phyloP scores from a whole-genome alignment of 2,329 filamentous ascomycete genomes.

The Pestalotiopsis sp. region DNA sequence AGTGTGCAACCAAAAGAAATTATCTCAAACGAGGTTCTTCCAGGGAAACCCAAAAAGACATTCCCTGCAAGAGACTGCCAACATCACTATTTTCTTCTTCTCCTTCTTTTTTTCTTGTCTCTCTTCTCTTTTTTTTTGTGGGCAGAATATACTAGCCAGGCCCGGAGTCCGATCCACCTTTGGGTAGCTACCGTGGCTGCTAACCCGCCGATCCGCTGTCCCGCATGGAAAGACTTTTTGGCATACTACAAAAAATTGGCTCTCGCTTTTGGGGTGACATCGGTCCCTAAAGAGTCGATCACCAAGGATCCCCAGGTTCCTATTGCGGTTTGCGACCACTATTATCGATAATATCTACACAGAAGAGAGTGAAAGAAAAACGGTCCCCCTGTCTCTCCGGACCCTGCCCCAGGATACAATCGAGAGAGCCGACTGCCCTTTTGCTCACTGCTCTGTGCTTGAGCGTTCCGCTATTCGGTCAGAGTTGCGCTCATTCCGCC shows the following conservation, averaged over 20 bases:
- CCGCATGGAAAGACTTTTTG: background rate
- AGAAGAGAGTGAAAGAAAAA: background rate
- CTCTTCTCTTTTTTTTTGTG: background rate
- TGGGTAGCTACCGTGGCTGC: constrained; percentile 10
- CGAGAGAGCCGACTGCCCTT: background rate
- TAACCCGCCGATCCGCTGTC: background rate
- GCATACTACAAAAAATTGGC: background rate
- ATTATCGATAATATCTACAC: constrained; percentile 9
- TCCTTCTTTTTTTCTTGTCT: too few species aligned
- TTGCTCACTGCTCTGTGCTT: background rate
- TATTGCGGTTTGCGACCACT: background rate
- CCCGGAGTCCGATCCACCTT: constrained; percentile 12
- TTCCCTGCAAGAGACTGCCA: background rate
- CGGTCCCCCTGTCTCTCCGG: background rate
- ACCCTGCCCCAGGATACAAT: constrained; percentile 1
- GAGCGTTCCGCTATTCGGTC: constrained; percentile 5
- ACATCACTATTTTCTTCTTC: background rate
- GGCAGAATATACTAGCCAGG: background rate
- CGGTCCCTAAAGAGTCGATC: constrained; percentile 5
- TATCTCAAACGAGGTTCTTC: background rate
- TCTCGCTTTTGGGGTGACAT: constrained; percentile 4
- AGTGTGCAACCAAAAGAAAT: background rate
- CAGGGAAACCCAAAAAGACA: background rate
- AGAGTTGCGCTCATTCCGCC: constrained; percentile 8
- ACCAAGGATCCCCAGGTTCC: constrained; percentile 8